Percentiles rank a stretch among this genome's conserved stretches.
phyloP scores from a whole-genome alignment of 371 early-diverging fungal species.

The Mortierella sp. region DNA sequence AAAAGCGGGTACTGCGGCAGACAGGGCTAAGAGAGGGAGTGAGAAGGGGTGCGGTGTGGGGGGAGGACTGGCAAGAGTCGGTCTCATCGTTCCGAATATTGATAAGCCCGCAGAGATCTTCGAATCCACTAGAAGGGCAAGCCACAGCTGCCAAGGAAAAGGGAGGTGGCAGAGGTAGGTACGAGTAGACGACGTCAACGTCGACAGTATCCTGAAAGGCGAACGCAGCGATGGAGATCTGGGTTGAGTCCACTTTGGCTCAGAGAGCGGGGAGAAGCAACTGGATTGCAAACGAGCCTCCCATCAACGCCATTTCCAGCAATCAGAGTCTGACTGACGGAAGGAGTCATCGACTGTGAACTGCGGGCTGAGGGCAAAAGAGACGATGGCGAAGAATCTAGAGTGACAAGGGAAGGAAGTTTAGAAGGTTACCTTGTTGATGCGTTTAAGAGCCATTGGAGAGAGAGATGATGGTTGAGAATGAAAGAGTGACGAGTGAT shows the following conservation, averaged over 20 bases:
- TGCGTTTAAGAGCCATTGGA: slow-evolving; percentile 91
- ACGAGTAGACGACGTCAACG: slow-evolving; percentile 4
- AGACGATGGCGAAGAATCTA: not conserved
- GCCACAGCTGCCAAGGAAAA: slow-evolving; percentile 11
- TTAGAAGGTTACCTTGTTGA: slow-evolving; percentile 82
- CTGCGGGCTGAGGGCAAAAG: not conserved
- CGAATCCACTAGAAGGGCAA: slow-evolving; percentile 3
- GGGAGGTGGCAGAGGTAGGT: slow-evolving; percentile 10
- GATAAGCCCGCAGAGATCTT: too few species aligned
- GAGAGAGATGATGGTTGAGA: slow-evolving; percentile 20
- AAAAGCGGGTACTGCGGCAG: slow-evolving; percentile 58
- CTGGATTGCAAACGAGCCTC: too few species aligned
- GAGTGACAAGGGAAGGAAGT: not conserved
- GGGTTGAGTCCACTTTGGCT: too few species aligned
- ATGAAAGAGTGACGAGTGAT: slow-evolving; percentile 13
- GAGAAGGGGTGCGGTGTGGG: too few species aligned
- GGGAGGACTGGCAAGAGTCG: too few species aligned
- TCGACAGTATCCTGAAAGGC: not conserved
- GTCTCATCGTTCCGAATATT: too few species aligned
- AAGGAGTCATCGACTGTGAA: not conserved
- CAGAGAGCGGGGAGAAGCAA: too few species aligned
- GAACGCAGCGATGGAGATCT: not conserved
- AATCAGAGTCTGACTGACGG: too few species aligned
- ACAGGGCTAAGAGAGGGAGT: slow-evolving; percentile 1
- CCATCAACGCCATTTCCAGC: too few species aligned